A percentile compares a stretch with the other conserved stretches of the same genome.
Conservation (phyloP, 2,329 filamentous ascomycete species). For the Monilinia aucupariae region DNA sequence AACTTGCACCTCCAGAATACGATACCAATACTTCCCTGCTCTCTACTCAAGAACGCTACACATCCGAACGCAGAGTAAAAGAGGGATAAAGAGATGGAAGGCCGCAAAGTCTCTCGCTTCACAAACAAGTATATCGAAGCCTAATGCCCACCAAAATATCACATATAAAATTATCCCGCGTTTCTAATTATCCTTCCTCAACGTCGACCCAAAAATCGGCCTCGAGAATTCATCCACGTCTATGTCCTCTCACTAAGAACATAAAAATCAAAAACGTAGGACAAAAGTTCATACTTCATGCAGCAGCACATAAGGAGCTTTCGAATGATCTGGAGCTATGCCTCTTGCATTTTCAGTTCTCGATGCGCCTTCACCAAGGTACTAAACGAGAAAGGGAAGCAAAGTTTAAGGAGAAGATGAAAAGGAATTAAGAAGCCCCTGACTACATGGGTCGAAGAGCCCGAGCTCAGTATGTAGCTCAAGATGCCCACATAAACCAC, state of each 20-base stretch:
- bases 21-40: neutral
- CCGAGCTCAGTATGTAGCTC: slow-evolving; percentile 35
- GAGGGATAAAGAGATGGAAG: neutral
- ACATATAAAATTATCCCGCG: neutral
- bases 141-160: slow-evolving; percentile 31
- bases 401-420: slow-evolving; percentile 33
- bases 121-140: neutral
- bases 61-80: neutral
- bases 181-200: neutral
- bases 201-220: neutral
- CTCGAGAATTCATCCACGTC: neutral
- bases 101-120: neutral
- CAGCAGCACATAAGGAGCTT: slow-evolving; percentile 37
- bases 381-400: slow-evolving; percentile 23
- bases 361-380: slow-evolving; percentile 22
- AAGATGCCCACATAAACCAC: slow-evolving; percentile 37
- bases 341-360: slow-evolving; percentile 38
- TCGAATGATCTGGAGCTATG: slow-evolving; percentile 38
- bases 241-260: slow-evolving; percentile 17
- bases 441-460: slow-evolving; percentile 31
- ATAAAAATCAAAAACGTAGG: slow-evolving; percentile 7
- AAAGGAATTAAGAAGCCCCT: slow-evolving; percentile 35
- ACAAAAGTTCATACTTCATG: slow-evolving; percentile 25
- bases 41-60: neutral
- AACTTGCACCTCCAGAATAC: neutral